Conservation (phyloP, 1,139 yeast genomes). For the Yamadazyma aaseri region DNA sequence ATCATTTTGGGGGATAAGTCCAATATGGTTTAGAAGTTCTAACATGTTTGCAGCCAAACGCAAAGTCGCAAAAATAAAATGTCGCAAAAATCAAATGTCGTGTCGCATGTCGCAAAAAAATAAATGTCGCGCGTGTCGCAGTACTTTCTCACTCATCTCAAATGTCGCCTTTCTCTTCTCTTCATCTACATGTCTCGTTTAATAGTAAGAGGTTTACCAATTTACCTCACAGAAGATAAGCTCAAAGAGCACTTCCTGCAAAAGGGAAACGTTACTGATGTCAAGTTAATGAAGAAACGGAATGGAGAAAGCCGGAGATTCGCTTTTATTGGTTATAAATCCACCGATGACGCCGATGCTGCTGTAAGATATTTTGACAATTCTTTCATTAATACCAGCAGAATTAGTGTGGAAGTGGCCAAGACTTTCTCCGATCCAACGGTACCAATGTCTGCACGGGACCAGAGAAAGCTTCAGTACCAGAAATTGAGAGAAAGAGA, state of each 20-base stretch:
- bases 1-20: slow-evolving; percentile 16
- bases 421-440: slow-evolving; percentile 80
- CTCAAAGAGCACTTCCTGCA: slow-evolving; percentile 66
- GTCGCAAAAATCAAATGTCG: too few relatives aligned
- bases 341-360: slow-evolving; percentile 66
- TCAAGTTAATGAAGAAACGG: slow-evolving; percentile 73
- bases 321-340: slow-evolving; percentile 86
- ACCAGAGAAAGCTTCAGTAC: slow-evolving; percentile 56
- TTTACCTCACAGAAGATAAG: slow-evolving; percentile 73
- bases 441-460: slow-evolving; percentile 73
- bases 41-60: too few relatives aligned
- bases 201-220: slow-evolving; percentile 92
- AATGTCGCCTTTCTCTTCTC: not conserved
- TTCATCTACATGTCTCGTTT: slow-evolving; percentile 72
- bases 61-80: too few relatives aligned
- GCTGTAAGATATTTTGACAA: slow-evolving; percentile 78
- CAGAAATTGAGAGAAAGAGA: slow-evolving; percentile 56
- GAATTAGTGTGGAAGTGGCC: slow-evolving; percentile 76
- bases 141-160: not conserved
- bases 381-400: slow-evolving; percentile 80
- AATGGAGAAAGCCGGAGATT: slow-evolving; percentile 89
- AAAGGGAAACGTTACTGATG: slow-evolving; percentile 77
- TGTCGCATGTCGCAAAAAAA: too few relatives aligned
- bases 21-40: slow-evolving; percentile 23
- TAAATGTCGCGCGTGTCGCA: not conserved